phyloP scores from a whole-genome alignment of 768 basidiomycete genomes.

The Porphyrellus cyaneotinctus region DNA sequence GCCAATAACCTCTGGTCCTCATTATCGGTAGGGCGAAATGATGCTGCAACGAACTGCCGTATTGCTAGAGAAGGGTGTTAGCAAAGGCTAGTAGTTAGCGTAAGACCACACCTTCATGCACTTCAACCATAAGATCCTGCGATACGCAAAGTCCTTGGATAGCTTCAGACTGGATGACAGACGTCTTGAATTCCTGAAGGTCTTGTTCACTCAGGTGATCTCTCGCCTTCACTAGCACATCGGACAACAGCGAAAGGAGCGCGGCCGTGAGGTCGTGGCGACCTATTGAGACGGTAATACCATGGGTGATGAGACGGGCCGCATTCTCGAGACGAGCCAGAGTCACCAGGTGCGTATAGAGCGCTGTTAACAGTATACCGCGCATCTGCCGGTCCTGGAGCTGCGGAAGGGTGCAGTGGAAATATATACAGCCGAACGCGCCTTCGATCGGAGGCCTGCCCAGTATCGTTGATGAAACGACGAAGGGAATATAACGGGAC shows the following conservation, averaged over 20 bases:
- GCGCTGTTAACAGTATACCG: slow-evolving; percentile 33
- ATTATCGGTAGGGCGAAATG: slow-evolving; percentile 34
- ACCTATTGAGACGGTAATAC: slow-evolving; percentile 22
- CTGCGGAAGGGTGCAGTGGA: slow-evolving; percentile 27
- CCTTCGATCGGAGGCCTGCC: slow-evolving; percentile 12
- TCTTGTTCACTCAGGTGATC: slow-evolving; percentile 30
- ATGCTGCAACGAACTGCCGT: slow-evolving; percentile 34
- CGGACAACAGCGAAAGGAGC: slow-evolving; percentile 38
- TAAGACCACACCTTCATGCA: slow-evolving; percentile 34
- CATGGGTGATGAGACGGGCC: slow-evolving; percentile 37
- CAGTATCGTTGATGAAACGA: not conserved
- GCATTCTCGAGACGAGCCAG: slow-evolving; percentile 34
- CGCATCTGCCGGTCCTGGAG: slow-evolving; percentile 24
- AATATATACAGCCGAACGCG: slow-evolving; percentile 45
- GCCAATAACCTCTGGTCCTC: slow-evolving; percentile 40
- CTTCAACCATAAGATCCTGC: slow-evolving; percentile 16
- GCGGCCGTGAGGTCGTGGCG: slow-evolving; percentile 24
- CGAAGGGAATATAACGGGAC: not conserved
- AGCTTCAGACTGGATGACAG: slow-evolving; percentile 33
- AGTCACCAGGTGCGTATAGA: slow-evolving; percentile 27
- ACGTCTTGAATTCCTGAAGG: slow-evolving; percentile 36
- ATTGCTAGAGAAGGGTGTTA: slow-evolving; percentile 39
- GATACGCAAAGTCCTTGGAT: slow-evolving; percentile 37
- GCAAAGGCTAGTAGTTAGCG: not conserved
- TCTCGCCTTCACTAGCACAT: slow-evolving; percentile 32